Conservation (phyloP, 371 early-diverging fungal species). For the Quaeritorhiza haematococci region DNA sequence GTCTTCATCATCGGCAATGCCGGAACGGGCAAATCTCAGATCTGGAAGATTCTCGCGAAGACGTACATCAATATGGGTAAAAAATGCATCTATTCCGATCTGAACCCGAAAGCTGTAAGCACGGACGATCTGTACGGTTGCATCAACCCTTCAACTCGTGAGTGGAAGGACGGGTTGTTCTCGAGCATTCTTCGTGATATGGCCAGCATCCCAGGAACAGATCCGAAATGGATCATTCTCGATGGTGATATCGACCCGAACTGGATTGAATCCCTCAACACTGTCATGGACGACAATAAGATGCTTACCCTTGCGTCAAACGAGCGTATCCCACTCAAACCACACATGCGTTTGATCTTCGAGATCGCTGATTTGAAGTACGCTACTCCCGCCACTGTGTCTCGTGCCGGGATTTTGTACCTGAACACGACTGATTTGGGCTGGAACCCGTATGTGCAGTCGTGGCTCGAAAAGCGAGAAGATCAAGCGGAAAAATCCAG, state of each 20-base stretch:
- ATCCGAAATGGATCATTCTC: conserved; percentile 62
- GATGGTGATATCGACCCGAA: conserved; percentile 62
- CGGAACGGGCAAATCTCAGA: conserved; percentile 58
- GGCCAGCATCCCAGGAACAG: conserved; percentile 48
- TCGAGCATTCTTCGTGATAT: conserved; percentile 55
- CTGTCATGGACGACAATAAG: conserved; percentile 69
- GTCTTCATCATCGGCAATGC: conserved; percentile 62
- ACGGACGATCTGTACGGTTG: conserved; percentile 61
- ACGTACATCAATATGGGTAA: conserved; percentile 54
- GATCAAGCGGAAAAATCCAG: conserved; percentile 51
- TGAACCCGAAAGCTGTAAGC: conserved; percentile 62
- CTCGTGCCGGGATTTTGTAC: conserved; percentile 63
- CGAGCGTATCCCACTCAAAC: conserved; percentile 64
- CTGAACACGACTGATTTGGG: conserved; percentile 55
- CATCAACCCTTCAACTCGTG: conserved; percentile 59
- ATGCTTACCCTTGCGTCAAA: conserved; percentile 60
- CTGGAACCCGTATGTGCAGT: conserved; percentile 59
- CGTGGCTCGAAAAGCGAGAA: conserved; percentile 62
- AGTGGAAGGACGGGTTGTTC: conserved; percentile 64
- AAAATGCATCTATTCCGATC: conserved; percentile 48
- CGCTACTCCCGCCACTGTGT: conserved; percentile 68
- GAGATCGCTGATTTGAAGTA: conserved; percentile 58
- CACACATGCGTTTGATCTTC: conserved; percentile 59
- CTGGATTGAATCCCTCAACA: conserved; percentile 69
- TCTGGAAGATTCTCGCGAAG: conserved; percentile 57